phyloP scores from a whole-genome alignment of 345 rosid species.

The Salix brachista region DNA sequence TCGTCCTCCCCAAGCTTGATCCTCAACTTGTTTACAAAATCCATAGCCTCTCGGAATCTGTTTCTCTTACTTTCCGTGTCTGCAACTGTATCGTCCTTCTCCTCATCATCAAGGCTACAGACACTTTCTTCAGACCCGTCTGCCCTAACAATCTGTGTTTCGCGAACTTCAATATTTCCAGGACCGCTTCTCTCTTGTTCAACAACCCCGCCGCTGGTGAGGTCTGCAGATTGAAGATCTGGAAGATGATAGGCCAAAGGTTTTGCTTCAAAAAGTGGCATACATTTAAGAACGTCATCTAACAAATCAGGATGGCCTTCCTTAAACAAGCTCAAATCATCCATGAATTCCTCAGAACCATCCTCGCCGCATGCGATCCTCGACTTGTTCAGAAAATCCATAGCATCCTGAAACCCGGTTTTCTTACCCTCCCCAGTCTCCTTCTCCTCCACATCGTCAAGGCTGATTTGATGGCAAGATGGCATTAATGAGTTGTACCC shows the following conservation, averaged over 20 bases:
- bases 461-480: not conserved
- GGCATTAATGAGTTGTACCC: not conserved
- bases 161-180: not conserved
- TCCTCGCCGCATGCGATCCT: not conserved
- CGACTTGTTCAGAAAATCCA: not conserved
- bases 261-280: not conserved
- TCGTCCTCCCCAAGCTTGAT: not conserved
- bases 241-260: not conserved
- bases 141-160: not conserved
- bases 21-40: not conserved
- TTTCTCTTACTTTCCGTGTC: not conserved
- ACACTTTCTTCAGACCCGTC: not conserved
- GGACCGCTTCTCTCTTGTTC: not conserved
- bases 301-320: not conserved
- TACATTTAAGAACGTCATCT: not conserved
- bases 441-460: not conserved
- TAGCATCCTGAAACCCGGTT: not conserved
- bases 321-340: not conserved
- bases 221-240: not conserved
- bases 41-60: not conserved
- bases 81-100: not conserved
- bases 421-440: not conserved
- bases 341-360: not conserved
- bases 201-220: not conserved
- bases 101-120: not conserved